Base-by-base conservation (phyloP, 192 early-diverging fungal species). In the Umbelopsis vinacea region DNA sequence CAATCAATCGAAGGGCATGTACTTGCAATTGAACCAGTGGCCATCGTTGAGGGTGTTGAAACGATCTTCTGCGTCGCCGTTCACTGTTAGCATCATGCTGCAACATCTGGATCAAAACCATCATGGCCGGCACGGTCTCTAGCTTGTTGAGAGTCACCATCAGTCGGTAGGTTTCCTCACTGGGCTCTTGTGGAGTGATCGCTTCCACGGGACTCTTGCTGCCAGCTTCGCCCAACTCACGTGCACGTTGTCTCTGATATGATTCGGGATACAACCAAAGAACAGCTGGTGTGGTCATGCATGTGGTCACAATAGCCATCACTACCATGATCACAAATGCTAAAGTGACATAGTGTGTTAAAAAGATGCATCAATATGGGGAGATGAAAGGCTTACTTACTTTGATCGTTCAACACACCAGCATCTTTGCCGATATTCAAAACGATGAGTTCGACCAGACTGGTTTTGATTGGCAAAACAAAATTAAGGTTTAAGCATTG, bases 401-500 rank as follows among this genome's bases (percentile, higher is more conserved):
- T 60, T 67, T 76, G 74, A 68, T 88, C 87, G 52, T 91, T 90
- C 60, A 98, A 91, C 23, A 97, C 93, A 9, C 88, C 88, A 2
- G 95, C 93, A 45, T 93, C 82, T 70, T 92, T 83, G 12, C 97
- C 96, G 69, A 98, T 89, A 81, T 98, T 98, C 9, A 98, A 87
- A 37, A 98, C 95, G 69, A 97, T 97, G 8, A 98, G 84, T 78
- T 98, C 97, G 22, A 98, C 94, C 33, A 98, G 84, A 50, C 93
- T 90, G 54, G n/a, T n/a, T n/a, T n/a, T n/a, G n/a, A n/a, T 29
- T 55, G 45, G 23, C 19, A 54, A 79, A 43, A 6, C n/a, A n/a
- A 6, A 78, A 37, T 14, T 47, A 54, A 69, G 69, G 57, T 63
- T 69, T 21, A 67, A 48, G 37, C 26, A 68, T 29, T 12, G 46